Base-by-base conservation (phyloP, 73 alveolate genomes). In the Symbiodinium pilosum region DNA sequence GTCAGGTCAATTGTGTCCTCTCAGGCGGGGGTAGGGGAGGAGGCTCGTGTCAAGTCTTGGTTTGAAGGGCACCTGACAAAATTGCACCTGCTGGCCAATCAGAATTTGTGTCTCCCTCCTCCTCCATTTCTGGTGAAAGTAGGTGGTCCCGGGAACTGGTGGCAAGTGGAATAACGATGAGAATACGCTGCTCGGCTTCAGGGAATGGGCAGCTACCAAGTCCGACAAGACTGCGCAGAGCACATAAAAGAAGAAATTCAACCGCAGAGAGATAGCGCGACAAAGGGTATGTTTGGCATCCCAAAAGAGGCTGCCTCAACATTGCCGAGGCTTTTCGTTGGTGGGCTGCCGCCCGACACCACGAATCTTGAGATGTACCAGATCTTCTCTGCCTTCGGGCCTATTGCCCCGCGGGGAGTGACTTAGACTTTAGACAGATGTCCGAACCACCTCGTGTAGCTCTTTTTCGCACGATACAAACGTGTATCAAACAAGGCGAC, bases 331-430 rank as follows among this genome's bases (percentile, higher is more conserved):
- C 95, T 88, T 9, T 88, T 88, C 36, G 95, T 88, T 28, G 95
- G 95, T 28, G 95, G 95, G 3, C 44, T 88, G 40, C 95, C 95
- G 3, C 95, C 95, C 8, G 95, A 88, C 69, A 88, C 95, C 69
- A 88, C 95, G 26, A 59, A 44, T 69, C 71, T 88, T n/a, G 95
- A 88, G 71, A 88, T 88, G 95, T 88, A 88, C 69, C 95, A 88
- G 95, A 88, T 88, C 34, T 88, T 88, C 95, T 88, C 95, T 32
- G 95, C 95, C 69, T 88, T 88, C n/a, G 95, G 95, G 28, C 95
- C 95, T 44, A 88, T 88, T 26, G 95, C 95, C 34, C 95, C 95
- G 4, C 41, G 95, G 30, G 95, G 95, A 75, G 94, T 21, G 59
- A 9, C 94, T 32, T 54, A 84, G 93, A 24, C 85, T 73, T 1